These are phyloP conservation scores for Polymyxa betae DNA, from an alignment of 208 protist species.

Conservation along the genomic window DNA sequence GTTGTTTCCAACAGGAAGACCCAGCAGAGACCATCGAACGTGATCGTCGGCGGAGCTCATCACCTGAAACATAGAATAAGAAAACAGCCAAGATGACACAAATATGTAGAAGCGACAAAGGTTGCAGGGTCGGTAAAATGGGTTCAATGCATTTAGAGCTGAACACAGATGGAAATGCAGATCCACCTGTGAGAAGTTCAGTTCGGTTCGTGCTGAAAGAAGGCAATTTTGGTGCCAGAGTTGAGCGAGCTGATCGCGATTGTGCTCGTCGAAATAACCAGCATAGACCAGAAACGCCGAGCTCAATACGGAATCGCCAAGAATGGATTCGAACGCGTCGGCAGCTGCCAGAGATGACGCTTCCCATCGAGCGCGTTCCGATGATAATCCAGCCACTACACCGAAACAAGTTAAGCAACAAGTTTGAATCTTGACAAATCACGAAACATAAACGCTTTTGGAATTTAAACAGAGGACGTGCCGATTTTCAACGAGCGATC, in stretches of 20 bases:
- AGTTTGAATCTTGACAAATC: conserved; percentile 61
- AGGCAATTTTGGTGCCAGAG: conserved; percentile 57
- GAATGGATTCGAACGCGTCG: conserved; percentile 82
- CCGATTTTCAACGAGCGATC: neutral
- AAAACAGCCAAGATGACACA: too few relatives aligned
- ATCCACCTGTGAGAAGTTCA: neutral
- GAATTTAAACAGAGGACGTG: conserved; percentile 1
- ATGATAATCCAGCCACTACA: conserved; percentile 85
- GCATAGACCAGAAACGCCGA: conserved; percentile 95
- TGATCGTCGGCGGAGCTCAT: conserved; percentile 86
- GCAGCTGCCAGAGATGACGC: conserved; percentile 81
- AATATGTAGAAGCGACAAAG: too few relatives aligned
- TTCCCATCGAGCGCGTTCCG: conserved; percentile 91
- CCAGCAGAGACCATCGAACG: conserved; percentile 87
- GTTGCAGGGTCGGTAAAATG: too few relatives aligned
- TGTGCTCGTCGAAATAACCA: conserved; percentile 94
- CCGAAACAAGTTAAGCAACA: conserved; percentile 87
- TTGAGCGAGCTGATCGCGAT: conserved; percentile 71
- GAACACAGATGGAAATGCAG: too few relatives aligned
- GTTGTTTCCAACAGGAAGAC: conserved; percentile 92
- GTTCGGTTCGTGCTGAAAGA: conserved; percentile 68
- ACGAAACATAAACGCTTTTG: neutral
- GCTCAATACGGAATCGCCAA: conserved; percentile 92
- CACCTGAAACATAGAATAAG: too few relatives aligned
- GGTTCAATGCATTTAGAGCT: too few relatives aligned